Base-by-base conservation (phyloP, 108 stramenopile genomes). In the Conticribra guillardii region DNA sequence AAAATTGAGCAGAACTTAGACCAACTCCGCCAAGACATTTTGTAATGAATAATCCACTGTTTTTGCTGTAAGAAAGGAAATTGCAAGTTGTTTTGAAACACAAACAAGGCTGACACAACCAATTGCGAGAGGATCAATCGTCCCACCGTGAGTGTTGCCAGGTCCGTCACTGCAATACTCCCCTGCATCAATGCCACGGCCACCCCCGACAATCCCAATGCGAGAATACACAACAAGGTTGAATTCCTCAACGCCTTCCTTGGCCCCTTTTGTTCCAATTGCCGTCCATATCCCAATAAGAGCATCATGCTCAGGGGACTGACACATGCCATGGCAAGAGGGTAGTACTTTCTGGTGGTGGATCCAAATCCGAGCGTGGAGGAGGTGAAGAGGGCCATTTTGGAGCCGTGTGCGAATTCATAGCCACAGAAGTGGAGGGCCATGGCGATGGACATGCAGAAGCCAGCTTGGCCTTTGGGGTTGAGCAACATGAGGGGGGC, bases 1-100 rank as follows among this genome's bases (percentile, higher is more conserved):
- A 76, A 88, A 95, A 60, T 90, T 86, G 32, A 93, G 67, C 34
- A 88, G 88, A 54, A 90, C 88, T 48, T 89, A 93, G 7, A 85
- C 81, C 76, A 90, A 79, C 69, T 87, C 87, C 54, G 85, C 87
- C 52, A 89, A 85, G 23, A 93, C 78, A 50, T 76, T 84, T 0
- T 89, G 89, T 0, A 93, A 32, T 29, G 85, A 81, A 59, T 90
- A 93, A 58, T 93, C 92, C 79, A 85, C 62, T 15, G 83, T 73
- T 53, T 90, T 90, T 17, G 86, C 63, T 2, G 75, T 63, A 32
- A 88, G 81, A 46, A 93, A 83, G 28, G 85, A 69, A 14, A 80
- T n/a, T 0, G 88, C 84, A 18, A 93, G 27, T 82, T 81, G 51
- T 93, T 89, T 18, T 89, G 88, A 60, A 93, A 93, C 3, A 93